A percentile compares a stretch with the other conserved stretches of the same genome.
Evolutionary conservation across 1,139 yeast genomes (phyloP).

Genomic region (Zygoascus sp.): DNA sequence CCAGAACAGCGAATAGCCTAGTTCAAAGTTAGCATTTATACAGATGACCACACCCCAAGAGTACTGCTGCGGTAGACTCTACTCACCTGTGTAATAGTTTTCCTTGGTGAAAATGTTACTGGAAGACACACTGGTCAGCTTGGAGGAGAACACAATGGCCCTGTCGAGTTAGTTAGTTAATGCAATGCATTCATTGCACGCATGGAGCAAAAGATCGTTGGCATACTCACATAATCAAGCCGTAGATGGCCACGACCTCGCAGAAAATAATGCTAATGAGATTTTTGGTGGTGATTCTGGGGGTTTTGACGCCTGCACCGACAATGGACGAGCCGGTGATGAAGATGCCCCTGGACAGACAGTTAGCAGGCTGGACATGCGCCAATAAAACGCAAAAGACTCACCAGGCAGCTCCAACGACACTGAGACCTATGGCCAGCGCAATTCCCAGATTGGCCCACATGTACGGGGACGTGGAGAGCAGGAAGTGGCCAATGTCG

Average conservation of each 20-base stretch:
- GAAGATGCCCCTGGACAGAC: constrained; percentile 63
- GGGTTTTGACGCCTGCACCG: constrained; percentile 98
- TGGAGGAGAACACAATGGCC: constrained; percentile 93
- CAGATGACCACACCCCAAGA: background rate
- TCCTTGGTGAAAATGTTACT: constrained; percentile 65
- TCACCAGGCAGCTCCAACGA: constrained; percentile 95
- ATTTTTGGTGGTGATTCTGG: constrained; percentile 95
- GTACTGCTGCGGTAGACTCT: background rate
- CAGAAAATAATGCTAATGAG: constrained; percentile 95
- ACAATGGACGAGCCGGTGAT: constrained; percentile 90
- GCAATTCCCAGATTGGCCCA: constrained; percentile 95
- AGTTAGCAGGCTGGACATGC: background rate
- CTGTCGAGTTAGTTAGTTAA: constrained; percentile 7
- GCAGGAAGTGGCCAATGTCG: constrained; percentile 83
- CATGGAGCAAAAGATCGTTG: background rate
- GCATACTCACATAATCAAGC: constrained; percentile 69
- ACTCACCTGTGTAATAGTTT: constrained; percentile 76
- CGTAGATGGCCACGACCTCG: constrained; percentile 98
- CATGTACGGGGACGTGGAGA: constrained; percentile 87
- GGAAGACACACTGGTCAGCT: constrained; percentile 68
- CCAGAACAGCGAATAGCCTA: constrained; percentile 82
- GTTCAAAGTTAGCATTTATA: background rate
- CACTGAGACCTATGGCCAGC: constrained; percentile 90
- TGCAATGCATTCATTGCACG: background rate
- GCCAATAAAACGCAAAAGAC: constrained; percentile 16